Percentiles rank a stretch among this genome's conserved stretches.
These are phyloP conservation scores for Hanseniaspora uvarum DNA, from an alignment of 1,139 yeast genomes.

Conservation along the genomic window DNA sequence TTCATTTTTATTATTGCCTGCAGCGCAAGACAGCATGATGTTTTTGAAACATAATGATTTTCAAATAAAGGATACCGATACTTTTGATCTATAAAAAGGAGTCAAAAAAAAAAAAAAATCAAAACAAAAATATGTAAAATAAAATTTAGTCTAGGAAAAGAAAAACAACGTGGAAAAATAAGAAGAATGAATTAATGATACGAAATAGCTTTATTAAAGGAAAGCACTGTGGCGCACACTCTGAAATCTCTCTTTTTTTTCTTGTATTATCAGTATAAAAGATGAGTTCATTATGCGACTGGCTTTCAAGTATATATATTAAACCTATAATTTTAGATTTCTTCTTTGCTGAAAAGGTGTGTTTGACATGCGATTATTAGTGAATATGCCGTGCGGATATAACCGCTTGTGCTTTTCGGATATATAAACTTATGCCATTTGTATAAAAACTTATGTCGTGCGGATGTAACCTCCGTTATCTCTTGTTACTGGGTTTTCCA, in stretches of 20 bases:
- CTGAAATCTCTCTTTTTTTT: background rate
- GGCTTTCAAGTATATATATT: background rate
- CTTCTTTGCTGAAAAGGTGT: too few relatives aligned
- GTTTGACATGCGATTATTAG: too few relatives aligned
- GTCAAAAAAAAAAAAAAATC: background rate
- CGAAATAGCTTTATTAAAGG: background rate
- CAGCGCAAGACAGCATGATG: conserved; percentile 18
- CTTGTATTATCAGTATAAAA: too few relatives aligned
- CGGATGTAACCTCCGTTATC: too few relatives aligned
- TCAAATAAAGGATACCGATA: background rate
- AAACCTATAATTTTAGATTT: background rate
- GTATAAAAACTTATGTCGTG: too few relatives aligned
- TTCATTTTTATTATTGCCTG: conserved; percentile 12
- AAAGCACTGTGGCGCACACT: conserved; percentile 9
- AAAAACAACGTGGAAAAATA: background rate
- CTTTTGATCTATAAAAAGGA: background rate
- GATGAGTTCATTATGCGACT: conserved; percentile 12
- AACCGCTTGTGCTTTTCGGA: too few relatives aligned
- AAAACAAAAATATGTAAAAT: background rate
- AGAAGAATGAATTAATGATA: too few relatives aligned
- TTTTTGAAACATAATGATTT: background rate
- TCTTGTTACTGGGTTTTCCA: too few relatives aligned
- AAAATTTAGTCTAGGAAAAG: background rate
- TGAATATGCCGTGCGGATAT: too few relatives aligned
- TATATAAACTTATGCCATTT: too few relatives aligned